A percentile compares a stretch with the other conserved stretches of the same genome.
phyloP scores from a whole-genome alignment of 2,329 filamentous ascomycete species.

The Venturia aucupariae region DNA sequence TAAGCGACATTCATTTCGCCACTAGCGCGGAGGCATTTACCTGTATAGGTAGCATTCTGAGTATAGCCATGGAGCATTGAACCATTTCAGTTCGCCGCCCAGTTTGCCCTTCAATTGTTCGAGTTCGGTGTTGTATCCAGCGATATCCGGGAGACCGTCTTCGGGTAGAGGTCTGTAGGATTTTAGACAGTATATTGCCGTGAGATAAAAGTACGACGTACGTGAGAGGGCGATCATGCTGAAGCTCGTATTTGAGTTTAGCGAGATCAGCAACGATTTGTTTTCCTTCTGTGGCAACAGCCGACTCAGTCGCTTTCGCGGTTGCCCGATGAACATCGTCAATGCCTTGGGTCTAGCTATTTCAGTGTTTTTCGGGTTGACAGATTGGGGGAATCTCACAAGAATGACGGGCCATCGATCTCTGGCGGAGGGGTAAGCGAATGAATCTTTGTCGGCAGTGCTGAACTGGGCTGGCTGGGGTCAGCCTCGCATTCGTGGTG shows the following conservation, averaged over 20 bases:
- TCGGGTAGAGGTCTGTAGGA: constrained; percentile 57
- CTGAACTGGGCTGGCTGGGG: constrained; percentile 56
- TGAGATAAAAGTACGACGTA: constrained; percentile 33
- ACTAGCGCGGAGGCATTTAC: constrained; percentile 29
- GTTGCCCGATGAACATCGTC: constrained; percentile 84
- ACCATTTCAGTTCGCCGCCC: constrained; percentile 63
- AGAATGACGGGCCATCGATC: constrained; percentile 92
- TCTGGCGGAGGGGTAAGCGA: constrained; percentile 75
- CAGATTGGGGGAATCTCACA: constrained; percentile 37
- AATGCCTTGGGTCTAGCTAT: constrained; percentile 69
- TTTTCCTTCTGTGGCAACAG: constrained; percentile 73
- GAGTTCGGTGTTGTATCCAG: constrained; percentile 78
- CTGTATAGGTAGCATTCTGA: constrained; percentile 91
- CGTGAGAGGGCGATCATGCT: constrained; percentile 76
- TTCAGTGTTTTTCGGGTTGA: not conserved
- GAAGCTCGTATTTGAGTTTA: constrained; percentile 85
- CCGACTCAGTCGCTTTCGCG: constrained; percentile 47
- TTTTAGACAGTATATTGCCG: not conserved
- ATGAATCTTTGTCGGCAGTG: constrained; percentile 76
- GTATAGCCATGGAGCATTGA: constrained; percentile 79
- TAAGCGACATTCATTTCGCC: constrained; percentile 16
- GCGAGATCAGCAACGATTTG: constrained; percentile 70
- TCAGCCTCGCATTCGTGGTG: constrained; percentile 12
- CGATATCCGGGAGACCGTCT: constrained; percentile 68
- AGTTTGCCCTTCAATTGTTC: constrained; percentile 44